Conservation (phyloP, 768 basidiomycete genomes). For the Serpula lacrymans region DNA sequence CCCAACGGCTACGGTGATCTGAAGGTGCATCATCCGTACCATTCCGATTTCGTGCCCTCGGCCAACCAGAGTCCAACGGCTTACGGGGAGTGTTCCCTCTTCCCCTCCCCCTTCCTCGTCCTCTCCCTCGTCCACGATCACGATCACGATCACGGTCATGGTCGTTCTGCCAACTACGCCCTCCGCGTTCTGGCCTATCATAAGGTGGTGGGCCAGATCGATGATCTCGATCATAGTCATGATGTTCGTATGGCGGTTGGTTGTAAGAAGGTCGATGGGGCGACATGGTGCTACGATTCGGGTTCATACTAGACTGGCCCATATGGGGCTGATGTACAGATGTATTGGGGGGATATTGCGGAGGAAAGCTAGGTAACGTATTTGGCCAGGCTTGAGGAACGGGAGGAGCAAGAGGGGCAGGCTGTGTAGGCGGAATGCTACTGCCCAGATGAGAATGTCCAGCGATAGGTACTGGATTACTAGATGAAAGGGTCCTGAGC, state of each 20-base stretch:
- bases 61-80: constrained; percentile 59
- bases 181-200: constrained; percentile 34
- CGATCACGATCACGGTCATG: too few relatives aligned
- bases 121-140: constrained; percentile 28
- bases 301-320: constrained; percentile 20
- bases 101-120: constrained; percentile 27
- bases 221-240: constrained; percentile 21
- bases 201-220: constrained; percentile 23
- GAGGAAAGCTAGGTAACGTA: constrained; percentile 10
- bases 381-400: constrained; percentile 14
- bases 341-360: constrained; percentile 12
- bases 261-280: constrained; percentile 15
- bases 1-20: constrained; percentile 4
- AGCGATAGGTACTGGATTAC: constrained; percentile 31
- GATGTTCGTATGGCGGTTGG: constrained; percentile 25
- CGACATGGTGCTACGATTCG: constrained; percentile 20
- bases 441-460: constrained; percentile 18
- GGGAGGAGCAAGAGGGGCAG: constrained; percentile 12
- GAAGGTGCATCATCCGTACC: constrained; percentile 6
- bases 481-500: constrained; percentile 52
- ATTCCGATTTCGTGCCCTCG: constrained; percentile 34
- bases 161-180: constrained; percentile 24
- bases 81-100: constrained; percentile 29
- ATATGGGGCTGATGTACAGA: constrained; percentile 23
- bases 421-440: constrained; percentile 23